These are phyloP conservation scores for Psilocybe azurescens DNA, from an alignment of 768 basidiomycete species.

Conservation along the genomic window DNA sequence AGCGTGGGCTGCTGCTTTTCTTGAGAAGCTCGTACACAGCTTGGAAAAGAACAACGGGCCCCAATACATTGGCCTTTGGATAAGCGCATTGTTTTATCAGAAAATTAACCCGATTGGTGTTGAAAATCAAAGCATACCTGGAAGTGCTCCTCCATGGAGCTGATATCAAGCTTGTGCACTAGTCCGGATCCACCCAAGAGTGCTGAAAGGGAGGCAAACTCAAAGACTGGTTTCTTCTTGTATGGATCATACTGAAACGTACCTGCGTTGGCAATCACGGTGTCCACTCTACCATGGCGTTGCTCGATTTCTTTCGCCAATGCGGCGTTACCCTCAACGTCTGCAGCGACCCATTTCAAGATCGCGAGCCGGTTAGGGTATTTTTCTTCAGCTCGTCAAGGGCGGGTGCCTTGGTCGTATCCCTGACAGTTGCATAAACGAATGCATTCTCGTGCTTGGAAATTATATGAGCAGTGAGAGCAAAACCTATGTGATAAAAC, in stretches of 20 bases:
- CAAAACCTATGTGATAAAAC: neutral
- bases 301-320: slow-evolving; percentile 1
- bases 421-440: neutral
- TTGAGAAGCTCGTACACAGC: slow-evolving; percentile 1
- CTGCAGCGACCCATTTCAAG: neutral
- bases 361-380: neutral
- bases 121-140: neutral
- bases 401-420: neutral
- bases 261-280: slow-evolving; percentile 1
- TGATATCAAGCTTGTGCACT: neutral
- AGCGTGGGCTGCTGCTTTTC: slow-evolving; percentile 6
- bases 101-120: too few relatives aligned
- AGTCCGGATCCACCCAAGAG: neutral
- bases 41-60: slow-evolving; percentile 11
- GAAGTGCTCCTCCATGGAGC: neutral
- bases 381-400: neutral
- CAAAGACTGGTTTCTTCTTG: too few relatives aligned
- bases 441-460: neutral
- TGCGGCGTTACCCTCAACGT: neutral
- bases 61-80: slow-evolving; percentile 8
- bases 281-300: neutral
- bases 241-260: neutral
- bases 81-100: neutral
- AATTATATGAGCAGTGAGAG: neutral
- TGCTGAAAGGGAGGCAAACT: too few relatives aligned